Conservation (phyloP, 805 yeast species). For the Yamadazyma tumulicola region DNA sequence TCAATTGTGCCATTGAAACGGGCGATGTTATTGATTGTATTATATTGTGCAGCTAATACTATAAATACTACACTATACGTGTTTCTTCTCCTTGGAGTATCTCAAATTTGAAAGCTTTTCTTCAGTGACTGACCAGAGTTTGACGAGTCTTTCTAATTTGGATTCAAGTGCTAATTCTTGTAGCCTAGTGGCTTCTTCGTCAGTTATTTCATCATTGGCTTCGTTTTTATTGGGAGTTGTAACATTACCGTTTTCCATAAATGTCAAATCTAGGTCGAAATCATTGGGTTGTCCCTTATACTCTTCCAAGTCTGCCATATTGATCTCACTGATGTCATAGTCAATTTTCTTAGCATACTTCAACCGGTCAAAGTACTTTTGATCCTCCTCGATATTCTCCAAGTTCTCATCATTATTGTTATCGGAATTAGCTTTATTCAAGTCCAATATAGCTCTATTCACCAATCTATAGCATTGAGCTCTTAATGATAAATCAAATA, state of each 20-base stretch:
- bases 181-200: conserved; percentile 20
- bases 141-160: conserved; percentile 50
- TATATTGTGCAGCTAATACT: too few species aligned
- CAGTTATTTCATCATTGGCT: conserved; percentile 10
- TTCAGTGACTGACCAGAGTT: conserved; percentile 65
- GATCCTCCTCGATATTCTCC: conserved; percentile 18
- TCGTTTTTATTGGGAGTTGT: not conserved
- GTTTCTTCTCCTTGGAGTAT: not conserved
- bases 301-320: conserved; percentile 9
- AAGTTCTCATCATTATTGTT: conserved; percentile 18
- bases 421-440: conserved; percentile 15
- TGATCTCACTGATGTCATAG: conserved; percentile 8
- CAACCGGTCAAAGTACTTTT: conserved; percentile 11
- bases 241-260: conserved; percentile 10
- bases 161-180: conserved; percentile 31
- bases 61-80: too few species aligned
- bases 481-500: conserved; percentile 60
- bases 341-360: conserved; percentile 5
- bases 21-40: conserved; percentile 39
- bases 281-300: conserved; percentile 2
- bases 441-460: conserved; percentile 58
- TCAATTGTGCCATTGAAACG: conserved; percentile 38
- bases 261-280: conserved; percentile 1
- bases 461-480: conserved; percentile 66
- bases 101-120: conserved; percentile 41